These are phyloP conservation scores for Sugiyamaella japonica DNA, from an alignment of 1,139 yeast species.

Conservation along the genomic window DNA sequence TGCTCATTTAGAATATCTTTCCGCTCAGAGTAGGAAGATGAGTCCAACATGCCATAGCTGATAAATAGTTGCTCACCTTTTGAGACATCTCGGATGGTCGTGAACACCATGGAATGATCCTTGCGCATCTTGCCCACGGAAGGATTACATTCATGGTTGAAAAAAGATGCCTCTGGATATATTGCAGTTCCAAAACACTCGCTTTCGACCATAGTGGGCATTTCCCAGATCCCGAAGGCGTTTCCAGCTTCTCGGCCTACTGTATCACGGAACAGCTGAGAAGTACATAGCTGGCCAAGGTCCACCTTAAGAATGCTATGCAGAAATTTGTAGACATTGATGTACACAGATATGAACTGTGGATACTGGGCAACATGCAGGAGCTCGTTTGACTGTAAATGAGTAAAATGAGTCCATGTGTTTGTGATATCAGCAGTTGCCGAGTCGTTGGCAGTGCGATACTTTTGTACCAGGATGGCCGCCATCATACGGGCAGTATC, in stretches of 20 bases:
- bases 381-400: conserved; percentile 57
- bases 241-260: conserved; percentile 69
- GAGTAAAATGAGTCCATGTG: conserved; percentile 41
- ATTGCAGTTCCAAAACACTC: conserved; percentile 70
- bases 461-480: conserved; percentile 30
- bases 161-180: conserved; percentile 66
- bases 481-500: conserved; percentile 44
- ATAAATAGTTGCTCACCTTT: conserved; percentile 59
- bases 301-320: conserved; percentile 44
- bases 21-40: conserved; percentile 48
- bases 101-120: conserved; percentile 43
- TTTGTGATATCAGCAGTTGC: background rate
- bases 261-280: conserved; percentile 48
- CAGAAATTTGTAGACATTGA: conserved; percentile 53
- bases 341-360: conserved; percentile 51
- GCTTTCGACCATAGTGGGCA: conserved; percentile 46
- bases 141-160: conserved; percentile 64
- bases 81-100: conserved; percentile 39
- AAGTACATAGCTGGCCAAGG: conserved; percentile 46
- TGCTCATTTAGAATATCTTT: conserved; percentile 48
- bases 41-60: conserved; percentile 57
- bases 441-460: conserved; percentile 15
- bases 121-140: conserved; percentile 45
- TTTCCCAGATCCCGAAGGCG: conserved; percentile 74
- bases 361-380: conserved; percentile 54